These are phyloP conservation scores for Sphagnurus paluster DNA, from an alignment of 1,284 basidiomycete species.

Conservation along the genomic window DNA sequence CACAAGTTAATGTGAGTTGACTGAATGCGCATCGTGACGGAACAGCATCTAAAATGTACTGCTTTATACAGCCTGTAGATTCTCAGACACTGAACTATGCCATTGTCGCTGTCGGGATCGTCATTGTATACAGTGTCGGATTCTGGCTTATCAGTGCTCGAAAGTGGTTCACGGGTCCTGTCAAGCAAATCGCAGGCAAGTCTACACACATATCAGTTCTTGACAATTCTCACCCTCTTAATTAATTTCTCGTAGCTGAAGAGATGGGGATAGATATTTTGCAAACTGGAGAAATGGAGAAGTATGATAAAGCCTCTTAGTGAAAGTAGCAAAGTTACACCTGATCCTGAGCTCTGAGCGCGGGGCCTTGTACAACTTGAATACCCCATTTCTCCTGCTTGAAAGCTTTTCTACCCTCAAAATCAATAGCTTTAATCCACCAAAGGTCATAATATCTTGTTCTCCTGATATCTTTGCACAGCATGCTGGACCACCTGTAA, in stretches of 20 bases:
- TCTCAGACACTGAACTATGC: conserved; percentile 74
- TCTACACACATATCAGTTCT: not conserved
- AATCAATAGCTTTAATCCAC: too few species aligned
- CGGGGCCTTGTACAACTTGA: too few species aligned
- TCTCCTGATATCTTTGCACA: too few species aligned
- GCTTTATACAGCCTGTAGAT: conserved; percentile 50
- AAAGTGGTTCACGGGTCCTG: conserved; percentile 69
- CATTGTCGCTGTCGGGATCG: conserved; percentile 71
- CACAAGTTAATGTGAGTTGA: conserved; percentile 53
- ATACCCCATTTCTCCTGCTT: too few species aligned
- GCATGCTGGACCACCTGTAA: too few species aligned
- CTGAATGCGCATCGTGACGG: not conserved
- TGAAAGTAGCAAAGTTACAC: too few species aligned
- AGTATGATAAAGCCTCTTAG: not conserved
- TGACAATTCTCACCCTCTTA: too few species aligned
- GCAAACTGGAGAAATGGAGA: conserved; percentile 31
- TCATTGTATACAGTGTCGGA: conserved; percentile 57
- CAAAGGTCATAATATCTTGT: too few species aligned
- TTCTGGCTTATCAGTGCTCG: conserved; percentile 71
- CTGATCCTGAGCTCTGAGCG: too few species aligned
- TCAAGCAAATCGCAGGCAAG: conserved; percentile 62
- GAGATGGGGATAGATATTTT: conserved; percentile 49
- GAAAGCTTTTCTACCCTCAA: too few species aligned
- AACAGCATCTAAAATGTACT: not conserved
- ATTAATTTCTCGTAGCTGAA: conserved; percentile 35